These are phyloP conservation scores for Globomyces sp. DNA, from an alignment of 371 early-diverging fungal species.

Conservation along the genomic window DNA sequence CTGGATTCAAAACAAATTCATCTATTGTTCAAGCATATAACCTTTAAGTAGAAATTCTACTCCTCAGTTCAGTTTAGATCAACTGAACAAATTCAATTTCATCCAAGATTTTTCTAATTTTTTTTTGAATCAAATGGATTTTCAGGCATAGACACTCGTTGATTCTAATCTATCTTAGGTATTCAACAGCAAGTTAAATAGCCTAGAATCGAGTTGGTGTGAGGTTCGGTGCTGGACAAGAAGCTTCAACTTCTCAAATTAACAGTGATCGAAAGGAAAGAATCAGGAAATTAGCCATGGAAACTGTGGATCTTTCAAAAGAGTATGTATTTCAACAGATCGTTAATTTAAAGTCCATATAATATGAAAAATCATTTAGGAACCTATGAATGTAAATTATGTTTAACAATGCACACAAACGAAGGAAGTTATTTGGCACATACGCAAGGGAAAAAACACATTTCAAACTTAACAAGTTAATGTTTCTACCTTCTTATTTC, in stretches of 20 bases:
- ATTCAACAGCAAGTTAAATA: too few relatives aligned
- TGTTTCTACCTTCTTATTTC: too few relatives aligned
- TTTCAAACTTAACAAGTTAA: constrained; percentile 83
- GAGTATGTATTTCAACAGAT: constrained; percentile 82
- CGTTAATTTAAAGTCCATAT: background rate
- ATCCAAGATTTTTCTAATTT: too few relatives aligned
- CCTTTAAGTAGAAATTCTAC: too few relatives aligned
- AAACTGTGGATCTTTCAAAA: constrained; percentile 94
- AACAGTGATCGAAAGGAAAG: constrained; percentile 95
- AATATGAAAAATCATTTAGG: constrained; percentile 95
- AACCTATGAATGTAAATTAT: constrained; percentile 95
- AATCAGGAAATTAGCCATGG: constrained; percentile 91
- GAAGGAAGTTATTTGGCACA: constrained; percentile 97
- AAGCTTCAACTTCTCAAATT: constrained; percentile 78
- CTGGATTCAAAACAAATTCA: too few relatives aligned
- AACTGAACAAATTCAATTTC: too few relatives aligned
- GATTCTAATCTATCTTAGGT: too few relatives aligned
- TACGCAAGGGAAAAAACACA: constrained; percentile 99
- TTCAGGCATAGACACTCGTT: too few relatives aligned
- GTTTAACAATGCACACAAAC: constrained; percentile 89
- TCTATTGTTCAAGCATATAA: too few relatives aligned
- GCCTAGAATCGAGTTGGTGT: constrained; percentile 83
- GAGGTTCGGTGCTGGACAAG: constrained; percentile 90
- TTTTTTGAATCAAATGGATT: too few relatives aligned
- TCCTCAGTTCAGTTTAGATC: too few relatives aligned